Evolutionary conservation across 2,329 filamentous ascomycete genomes (phyloP).

Genomic region (Corynespora cassiicola): DNA sequence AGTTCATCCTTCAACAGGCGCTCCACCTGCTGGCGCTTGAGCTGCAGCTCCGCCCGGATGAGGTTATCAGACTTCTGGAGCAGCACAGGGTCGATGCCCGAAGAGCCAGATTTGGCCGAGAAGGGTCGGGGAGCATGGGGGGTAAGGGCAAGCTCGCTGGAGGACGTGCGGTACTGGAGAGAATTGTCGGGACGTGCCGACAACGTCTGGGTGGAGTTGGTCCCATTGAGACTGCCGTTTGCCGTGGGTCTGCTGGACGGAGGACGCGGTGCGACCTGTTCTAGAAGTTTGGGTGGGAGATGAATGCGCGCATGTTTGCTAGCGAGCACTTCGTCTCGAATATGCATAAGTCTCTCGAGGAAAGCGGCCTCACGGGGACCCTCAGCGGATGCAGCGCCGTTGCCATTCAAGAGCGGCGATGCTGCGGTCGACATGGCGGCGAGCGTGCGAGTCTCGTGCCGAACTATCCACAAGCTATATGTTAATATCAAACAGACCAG

Average conservation of each 20-base stretch:
- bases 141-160: constrained; percentile 27
- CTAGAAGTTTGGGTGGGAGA: constrained; percentile 61
- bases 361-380: constrained; percentile 53
- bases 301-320: constrained; percentile 73
- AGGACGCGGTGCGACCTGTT: constrained; percentile 47
- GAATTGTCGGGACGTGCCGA: constrained; percentile 39
- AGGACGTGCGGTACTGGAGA: constrained; percentile 26
- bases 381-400: constrained; percentile 44
- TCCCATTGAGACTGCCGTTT: constrained; percentile 39
- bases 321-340: constrained; percentile 81
- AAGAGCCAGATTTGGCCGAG: constrained; percentile 56
- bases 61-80: constrained; percentile 86
- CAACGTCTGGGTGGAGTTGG: constrained; percentile 26
- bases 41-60: constrained; percentile 79
- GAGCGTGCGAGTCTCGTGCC: constrained; percentile 26
- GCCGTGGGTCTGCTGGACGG: constrained; percentile 33
- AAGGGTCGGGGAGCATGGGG: constrained; percentile 37
- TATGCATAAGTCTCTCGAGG: constrained; percentile 79
- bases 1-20: constrained; percentile 77
- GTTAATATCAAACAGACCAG: constrained; percentile 25
- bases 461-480: constrained; percentile 20
- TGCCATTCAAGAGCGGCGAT: constrained; percentile 39
- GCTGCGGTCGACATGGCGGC: constrained; percentile 39
- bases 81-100: constrained; percentile 81
- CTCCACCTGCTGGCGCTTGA: constrained; percentile 84